These are phyloP conservation scores for Toxicodendron radicans DNA, from an alignment of 345 rosid genomes.

Conservation along the genomic window DNA sequence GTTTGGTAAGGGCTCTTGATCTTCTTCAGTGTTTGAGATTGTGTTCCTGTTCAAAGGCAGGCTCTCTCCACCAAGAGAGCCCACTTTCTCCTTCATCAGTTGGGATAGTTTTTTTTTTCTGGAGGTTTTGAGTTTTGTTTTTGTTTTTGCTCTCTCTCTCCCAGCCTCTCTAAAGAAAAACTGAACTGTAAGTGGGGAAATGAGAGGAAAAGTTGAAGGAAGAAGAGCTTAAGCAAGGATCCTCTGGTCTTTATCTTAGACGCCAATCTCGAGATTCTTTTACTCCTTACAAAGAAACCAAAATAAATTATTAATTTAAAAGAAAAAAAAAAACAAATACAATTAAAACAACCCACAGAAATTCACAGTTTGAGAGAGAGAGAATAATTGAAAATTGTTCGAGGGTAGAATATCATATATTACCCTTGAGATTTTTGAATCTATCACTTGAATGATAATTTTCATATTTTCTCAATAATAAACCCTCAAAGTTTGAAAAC, in stretches of 20 bases:
- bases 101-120: not conserved
- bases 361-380: constrained; percentile 14
- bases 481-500: too few relatives aligned
- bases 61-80: constrained; percentile 65
- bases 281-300: not conserved
- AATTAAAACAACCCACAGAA: constrained; percentile 12
- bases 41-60: constrained; percentile 32
- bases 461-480: too few relatives aligned
- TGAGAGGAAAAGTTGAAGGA: not conserved
- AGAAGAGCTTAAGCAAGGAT: not conserved
- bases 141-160: not conserved
- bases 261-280: constrained; percentile 56
- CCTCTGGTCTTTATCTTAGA: constrained; percentile 35
- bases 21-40: constrained; percentile 22
- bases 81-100: constrained; percentile 51
- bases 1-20: constrained; percentile 25
- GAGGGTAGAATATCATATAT: too few relatives aligned
- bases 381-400: not conserved
- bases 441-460: too few relatives aligned
- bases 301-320: not conserved
- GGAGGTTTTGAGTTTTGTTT: not conserved
- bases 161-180: not conserved
- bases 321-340: constrained; percentile 10
- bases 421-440: too few relatives aligned
- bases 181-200: too few relatives aligned